Evolutionary conservation across 2,329 filamentous ascomycete genomes (phyloP).

Genomic region (Colletotrichum coccodes): DNA sequence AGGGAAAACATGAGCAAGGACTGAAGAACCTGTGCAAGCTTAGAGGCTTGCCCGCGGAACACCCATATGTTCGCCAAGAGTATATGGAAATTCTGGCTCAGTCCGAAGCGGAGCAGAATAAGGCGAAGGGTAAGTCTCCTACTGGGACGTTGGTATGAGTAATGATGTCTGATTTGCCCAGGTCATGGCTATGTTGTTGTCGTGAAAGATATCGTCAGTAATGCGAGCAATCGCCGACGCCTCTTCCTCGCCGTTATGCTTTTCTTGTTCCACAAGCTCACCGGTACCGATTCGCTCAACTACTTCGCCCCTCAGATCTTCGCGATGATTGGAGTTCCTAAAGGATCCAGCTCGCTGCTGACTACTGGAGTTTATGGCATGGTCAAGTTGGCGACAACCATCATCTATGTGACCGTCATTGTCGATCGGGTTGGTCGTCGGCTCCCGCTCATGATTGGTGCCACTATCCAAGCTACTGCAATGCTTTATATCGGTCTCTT

Average conservation of each 20-base stretch:
- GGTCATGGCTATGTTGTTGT: conserved; percentile 44
- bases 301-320: conserved; percentile 51
- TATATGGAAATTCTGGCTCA: conserved; percentile 33
- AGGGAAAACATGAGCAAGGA: conserved; percentile 46
- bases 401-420: conserved; percentile 43
- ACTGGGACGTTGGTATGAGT: background rate
- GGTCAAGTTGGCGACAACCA: conserved; percentile 37
- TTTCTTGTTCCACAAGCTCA: conserved; percentile 53
- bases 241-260: conserved; percentile 47
- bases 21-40: conserved; percentile 49
- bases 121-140: background rate
- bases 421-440: conserved; percentile 41
- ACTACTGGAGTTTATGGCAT: conserved; percentile 46
- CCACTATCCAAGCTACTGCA: conserved; percentile 35
- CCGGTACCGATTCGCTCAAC: conserved; percentile 51
- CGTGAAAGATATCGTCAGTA: conserved; percentile 43
- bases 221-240: conserved; percentile 43
- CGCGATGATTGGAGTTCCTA: conserved; percentile 47
- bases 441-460: conserved; percentile 40
- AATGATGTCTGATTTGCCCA: background rate
- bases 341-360: conserved; percentile 43
- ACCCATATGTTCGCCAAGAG: conserved; percentile 32
- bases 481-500: conserved; percentile 44
- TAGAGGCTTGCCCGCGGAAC: conserved; percentile 39
- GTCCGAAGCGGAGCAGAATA: conserved; percentile 26